Conservation (phyloP, 345 rosid species). For the Camelina neglecta region DNA sequence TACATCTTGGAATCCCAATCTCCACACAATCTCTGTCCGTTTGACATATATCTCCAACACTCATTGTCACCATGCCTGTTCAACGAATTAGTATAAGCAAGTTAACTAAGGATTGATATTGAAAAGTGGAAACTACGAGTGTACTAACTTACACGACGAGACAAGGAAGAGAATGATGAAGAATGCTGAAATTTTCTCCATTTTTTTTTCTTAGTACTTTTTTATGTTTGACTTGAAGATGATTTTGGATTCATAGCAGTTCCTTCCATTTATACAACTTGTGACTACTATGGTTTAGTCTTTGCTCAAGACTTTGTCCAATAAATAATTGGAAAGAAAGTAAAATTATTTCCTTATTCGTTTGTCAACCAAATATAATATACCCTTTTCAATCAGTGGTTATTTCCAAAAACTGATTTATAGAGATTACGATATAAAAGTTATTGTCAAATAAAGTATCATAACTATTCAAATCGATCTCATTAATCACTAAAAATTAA, state of each 20-base stretch:
- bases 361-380: conserved; percentile 1
- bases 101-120: neutral
- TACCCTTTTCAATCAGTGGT: neutral
- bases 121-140: neutral
- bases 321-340: neutral
- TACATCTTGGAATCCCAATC: conserved; percentile 34
- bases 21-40: conserved; percentile 33
- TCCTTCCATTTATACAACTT: conserved; percentile 8
- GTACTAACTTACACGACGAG: conserved; percentile 15
- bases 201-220: neutral
- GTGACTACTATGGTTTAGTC: neutral
- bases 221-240: neutral
- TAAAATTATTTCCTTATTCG: neutral
- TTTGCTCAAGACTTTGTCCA: neutral
- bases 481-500: neutral
- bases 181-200: conserved; percentile 32
- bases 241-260: neutral
- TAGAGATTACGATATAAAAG: neutral
- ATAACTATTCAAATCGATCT: neutral
- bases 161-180: conserved; percentile 29
- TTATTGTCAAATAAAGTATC: neutral
- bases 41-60: conserved; percentile 33
- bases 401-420: neutral
- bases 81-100: neutral
- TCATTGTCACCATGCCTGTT: conserved; percentile 31